A percentile compares a stretch with the other conserved stretches of the same genome.
These are phyloP conservation scores for Pseudopediastrum boryanum DNA, from an alignment of 139 green algal genomes.

Conservation along the genomic window DNA sequence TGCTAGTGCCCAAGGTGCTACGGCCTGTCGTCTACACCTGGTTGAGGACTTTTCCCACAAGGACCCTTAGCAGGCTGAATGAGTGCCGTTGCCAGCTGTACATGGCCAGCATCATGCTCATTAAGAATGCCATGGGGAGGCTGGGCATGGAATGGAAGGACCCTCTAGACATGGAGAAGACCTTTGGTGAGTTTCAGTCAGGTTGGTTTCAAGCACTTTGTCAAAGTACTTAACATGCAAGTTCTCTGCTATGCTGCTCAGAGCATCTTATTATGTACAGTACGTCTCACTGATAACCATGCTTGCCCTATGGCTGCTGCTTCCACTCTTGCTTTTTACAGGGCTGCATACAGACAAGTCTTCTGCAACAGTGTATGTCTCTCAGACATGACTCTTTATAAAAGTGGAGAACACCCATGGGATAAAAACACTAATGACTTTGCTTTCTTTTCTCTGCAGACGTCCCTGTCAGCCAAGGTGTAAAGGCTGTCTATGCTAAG, in stretches of 20 bases:
- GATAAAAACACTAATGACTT: background rate
- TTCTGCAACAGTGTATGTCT: no score
- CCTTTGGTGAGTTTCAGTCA: slow-evolving; percentile 27
- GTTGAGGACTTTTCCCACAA: slow-evolving; percentile 13
- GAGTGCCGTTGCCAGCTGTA: slow-evolving; percentile 26
- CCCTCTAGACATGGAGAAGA: background rate
- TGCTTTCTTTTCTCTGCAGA: slow-evolving; percentile 2
- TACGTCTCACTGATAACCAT: no score
- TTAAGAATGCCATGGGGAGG: slow-evolving; percentile 20
- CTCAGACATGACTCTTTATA: no score
- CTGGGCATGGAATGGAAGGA: slow-evolving; percentile 24
- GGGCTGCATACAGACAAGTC: no score
- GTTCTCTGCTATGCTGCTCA: no score
- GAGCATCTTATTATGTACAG: no score
- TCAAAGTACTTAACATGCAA: no score
- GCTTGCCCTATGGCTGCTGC: no score
- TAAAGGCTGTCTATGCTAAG: slow-evolving; percentile 3
- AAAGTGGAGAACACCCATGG: no score
- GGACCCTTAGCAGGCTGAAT: slow-evolving; percentile 9
- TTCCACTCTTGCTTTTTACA: no score
- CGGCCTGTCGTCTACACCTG: slow-evolving; percentile 16
- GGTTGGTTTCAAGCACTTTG: no score
- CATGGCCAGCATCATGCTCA: slow-evolving; percentile 19
- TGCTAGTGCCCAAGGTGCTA: slow-evolving; percentile 21
- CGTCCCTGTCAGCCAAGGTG: background rate